phyloP scores from a whole-genome alignment of 805 yeast species.

The Barnettozyma pratensis region DNA sequence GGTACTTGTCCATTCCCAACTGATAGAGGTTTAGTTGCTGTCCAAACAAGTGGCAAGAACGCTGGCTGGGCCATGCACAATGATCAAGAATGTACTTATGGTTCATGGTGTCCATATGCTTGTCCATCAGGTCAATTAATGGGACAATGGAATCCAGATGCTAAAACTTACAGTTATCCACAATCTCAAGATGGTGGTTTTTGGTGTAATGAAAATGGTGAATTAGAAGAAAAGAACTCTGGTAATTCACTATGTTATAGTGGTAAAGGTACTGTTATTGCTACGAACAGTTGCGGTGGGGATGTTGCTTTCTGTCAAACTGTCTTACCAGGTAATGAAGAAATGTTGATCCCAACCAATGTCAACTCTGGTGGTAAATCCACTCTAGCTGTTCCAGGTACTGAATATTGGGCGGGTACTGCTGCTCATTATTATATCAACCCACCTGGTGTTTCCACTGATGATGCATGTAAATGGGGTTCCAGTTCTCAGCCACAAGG shows the following conservation, averaged over 20 bases:
- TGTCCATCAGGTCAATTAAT: slow-evolving; percentile 83
- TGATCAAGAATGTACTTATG: slow-evolving; percentile 67
- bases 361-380: slow-evolving; percentile 44
- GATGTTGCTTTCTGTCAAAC: slow-evolving; percentile 88
- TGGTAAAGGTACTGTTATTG: slow-evolving; percentile 72
- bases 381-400: slow-evolving; percentile 76
- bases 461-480: slow-evolving; percentile 87
- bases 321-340: slow-evolving; percentile 91
- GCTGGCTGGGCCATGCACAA: slow-evolving; percentile 88
- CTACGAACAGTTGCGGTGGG: slow-evolving; percentile 47
- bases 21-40: slow-evolving; percentile 61
- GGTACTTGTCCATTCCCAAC: slow-evolving; percentile 65
- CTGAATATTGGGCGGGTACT: slow-evolving; percentile 79
- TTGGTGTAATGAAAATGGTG: slow-evolving; percentile 68
- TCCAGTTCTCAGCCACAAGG: slow-evolving; percentile 62
- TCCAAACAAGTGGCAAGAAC: slow-evolving; percentile 51
- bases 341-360: slow-evolving; percentile 84
- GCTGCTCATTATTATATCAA: slow-evolving; percentile 85
- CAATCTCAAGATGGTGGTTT: slow-evolving; percentile 80
- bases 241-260: slow-evolving; percentile 62
- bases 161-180: slow-evolving; percentile 72
- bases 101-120: slow-evolving; percentile 87
- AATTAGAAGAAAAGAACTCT: slow-evolving; percentile 54
- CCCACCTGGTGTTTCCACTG: slow-evolving; percentile 72
- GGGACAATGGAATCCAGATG: slow-evolving; percentile 83